Evolutionary conservation across 2,329 filamentous ascomycete species (phyloP).

Genomic region (Colletotrichum euphorbiae): DNA sequence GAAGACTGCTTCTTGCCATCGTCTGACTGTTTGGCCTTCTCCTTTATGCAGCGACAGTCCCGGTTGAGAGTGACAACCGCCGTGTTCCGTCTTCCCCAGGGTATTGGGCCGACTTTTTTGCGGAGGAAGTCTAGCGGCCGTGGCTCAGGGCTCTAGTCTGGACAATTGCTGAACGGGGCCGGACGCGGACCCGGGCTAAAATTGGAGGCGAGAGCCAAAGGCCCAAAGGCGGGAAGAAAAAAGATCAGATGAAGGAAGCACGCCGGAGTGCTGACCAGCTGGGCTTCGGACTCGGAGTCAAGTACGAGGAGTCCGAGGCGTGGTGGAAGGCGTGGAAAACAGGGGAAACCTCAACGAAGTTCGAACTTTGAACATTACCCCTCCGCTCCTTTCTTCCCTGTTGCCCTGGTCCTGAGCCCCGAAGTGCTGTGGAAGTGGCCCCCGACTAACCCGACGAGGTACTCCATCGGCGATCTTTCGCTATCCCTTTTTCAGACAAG

Average conservation of each 20-base stretch:
- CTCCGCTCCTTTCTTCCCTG: constrained; percentile 9
- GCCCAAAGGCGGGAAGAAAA: constrained; percentile 36
- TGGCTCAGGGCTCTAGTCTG: constrained; percentile 22
- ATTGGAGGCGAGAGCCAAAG: constrained; percentile 22
- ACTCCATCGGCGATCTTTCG: constrained; percentile 40
- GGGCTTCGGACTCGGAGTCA: neutral
- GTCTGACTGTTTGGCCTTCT: constrained; percentile 8
- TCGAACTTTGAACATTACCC: constrained; percentile 10
- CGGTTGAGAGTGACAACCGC: neutral
- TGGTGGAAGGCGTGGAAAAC: constrained; percentile 16
- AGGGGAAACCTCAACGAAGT: constrained; percentile 20
- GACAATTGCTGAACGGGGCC: constrained; percentile 26
- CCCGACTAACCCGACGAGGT: constrained; percentile 38
- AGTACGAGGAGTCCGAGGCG: constrained; percentile 6
- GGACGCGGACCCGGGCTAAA: constrained; percentile 24
- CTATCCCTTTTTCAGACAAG: constrained; percentile 40
- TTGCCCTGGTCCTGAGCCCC: neutral
- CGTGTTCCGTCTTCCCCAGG: constrained; percentile 20
- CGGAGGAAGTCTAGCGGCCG: constrained; percentile 19
- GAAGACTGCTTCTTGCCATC: constrained; percentile 4
- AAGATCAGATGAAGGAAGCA: constrained; percentile 44
- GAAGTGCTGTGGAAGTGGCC: constrained; percentile 20
- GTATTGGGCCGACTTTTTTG: constrained; percentile 16
- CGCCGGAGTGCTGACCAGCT: constrained; percentile 7
- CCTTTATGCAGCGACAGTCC: constrained; percentile 26